Base-by-base conservation (phyloP, 805 yeast species). In the Sugiyamaella marilandica region DNA sequence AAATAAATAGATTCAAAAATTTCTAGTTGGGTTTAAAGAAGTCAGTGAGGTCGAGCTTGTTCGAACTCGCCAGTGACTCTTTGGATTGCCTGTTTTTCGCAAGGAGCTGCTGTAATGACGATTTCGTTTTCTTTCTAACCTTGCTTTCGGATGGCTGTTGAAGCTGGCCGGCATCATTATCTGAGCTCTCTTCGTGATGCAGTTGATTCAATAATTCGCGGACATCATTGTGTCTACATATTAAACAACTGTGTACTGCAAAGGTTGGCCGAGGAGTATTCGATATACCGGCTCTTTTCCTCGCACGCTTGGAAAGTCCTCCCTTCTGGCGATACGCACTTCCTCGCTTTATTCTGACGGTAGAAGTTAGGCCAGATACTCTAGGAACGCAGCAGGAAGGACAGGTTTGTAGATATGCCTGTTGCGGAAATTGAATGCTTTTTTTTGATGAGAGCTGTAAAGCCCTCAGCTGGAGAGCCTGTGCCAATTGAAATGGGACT, bases 281-380 rank as follows among this genome's bases (percentile, higher is more conserved):
- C n/a, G 7, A 13, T 36, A 13, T 5, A 5, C 24, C 43, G 7
- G n/a, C 24, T 24, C 19, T 36, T 18, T 31, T 21, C 10, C 51
- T 10, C 9, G 19, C 45, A 5, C 53, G 13, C 31, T 45, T 50
- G 2, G 49, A 45, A 2, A 50, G 32, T n/a, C 53, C 53, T 9
- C 53, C 45, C 16, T 29, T 29, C 16, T 18, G 26, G 7, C 43
- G 43, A 18, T 11, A 9, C 16, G 16, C 9, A 10, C 16, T 29
- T 21, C 52, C 52, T 29, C 35, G 33, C 24, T 24, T 36, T 10
- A 47, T 39, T 2, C 59, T 41, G 11, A 52, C 50, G 13, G 8
- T 41, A 45, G 53, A 50, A 19, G 56, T 59, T 35, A 59, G n/a
- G 10, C 61, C 64, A 0, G 63, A 61, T 10, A 61, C 41, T 56